These are phyloP conservation scores for Ocimum tenuiflorum DNA, from an alignment of 257 asterid species.

Conservation along the genomic window DNA sequence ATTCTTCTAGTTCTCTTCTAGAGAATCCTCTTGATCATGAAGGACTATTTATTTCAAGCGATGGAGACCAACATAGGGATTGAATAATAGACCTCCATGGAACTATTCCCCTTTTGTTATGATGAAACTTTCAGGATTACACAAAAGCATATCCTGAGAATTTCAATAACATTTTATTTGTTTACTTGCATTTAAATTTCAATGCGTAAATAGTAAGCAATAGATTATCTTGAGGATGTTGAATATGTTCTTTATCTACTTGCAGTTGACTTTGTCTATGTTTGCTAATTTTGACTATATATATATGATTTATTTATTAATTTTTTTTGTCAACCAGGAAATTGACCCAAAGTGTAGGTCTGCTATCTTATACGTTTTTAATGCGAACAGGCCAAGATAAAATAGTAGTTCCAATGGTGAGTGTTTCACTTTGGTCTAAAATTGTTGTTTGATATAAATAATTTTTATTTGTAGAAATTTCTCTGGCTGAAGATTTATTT, in stretches of 20 bases:
- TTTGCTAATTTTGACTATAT: not conserved
- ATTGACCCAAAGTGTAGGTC: conserved; percentile 80
- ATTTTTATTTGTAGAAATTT: not conserved
- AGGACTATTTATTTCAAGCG: not conserved
- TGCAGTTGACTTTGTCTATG: not conserved
- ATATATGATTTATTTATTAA: conserved; percentile 7
- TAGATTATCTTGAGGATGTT: conserved; percentile 8
- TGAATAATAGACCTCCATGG: not conserved
- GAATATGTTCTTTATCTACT: not conserved
- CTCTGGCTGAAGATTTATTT: not conserved
- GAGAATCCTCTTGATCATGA: not conserved
- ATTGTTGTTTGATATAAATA: conserved; percentile 12
- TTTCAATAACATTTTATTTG: not conserved
- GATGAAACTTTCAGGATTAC: not conserved
- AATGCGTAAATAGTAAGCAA: not conserved
- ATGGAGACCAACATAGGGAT: not conserved
- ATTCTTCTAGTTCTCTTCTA: not conserved
- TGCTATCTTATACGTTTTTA: conserved; percentile 85
- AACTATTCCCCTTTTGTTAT: not conserved
- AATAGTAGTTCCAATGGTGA: conserved; percentile 94
- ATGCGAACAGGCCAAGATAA: conserved; percentile 67
- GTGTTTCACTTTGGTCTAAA: conserved; percentile 28
- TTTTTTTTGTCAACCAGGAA: conserved; percentile 42
- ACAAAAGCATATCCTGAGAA: not conserved
- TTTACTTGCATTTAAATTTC: not conserved